Evolutionary conservation across 2,329 filamentous ascomycete genomes (phyloP), one percentile per base, ranked within the genome.

Genomic region (Pezicula radicicola): DNA sequence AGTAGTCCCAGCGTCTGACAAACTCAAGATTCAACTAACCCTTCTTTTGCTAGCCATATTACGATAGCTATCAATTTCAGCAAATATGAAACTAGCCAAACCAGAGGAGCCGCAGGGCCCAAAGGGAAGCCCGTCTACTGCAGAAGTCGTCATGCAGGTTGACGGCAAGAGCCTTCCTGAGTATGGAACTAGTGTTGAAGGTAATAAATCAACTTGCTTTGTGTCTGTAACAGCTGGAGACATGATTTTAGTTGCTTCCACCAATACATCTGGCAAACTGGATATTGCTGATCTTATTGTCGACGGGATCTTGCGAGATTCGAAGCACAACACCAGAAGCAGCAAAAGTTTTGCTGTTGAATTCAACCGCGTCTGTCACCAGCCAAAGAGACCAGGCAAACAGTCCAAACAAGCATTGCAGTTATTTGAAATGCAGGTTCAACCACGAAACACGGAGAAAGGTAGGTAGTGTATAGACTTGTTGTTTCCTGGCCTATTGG

Each of bases 241-340:
- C 33, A 42, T 53, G 10, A 45, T 61, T 13, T 51, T 18, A 13
- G 21, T 54, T 8, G 19, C n/a, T 3, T 41, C 54, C 1, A 51
- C 27, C 6, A 49, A 53, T 15, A 19, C 25, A 10, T 42, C 53
- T 9, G 46, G 49, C 2, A 50, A 43, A 8, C 49, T 49, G 15
- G 59, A 61, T 16, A 54, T 60, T 36, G 51, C 56, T 30, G 63
- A 66, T 39, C 10, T 63, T 18, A 39, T 63, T 12, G 51, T 64
- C 12, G 63, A 66, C 49, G 63, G 64, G 3, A 52, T 66, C 37
- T 40, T 63, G 10, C 56, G 63, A 21, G 53, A 56, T n/a, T 59
- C 54, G 2, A 28, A 45, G 42, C n/a, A 28, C 10, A 45, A 45
- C 12, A 28, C 15, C 27, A 45, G 27, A 27, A n/a, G 12, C 13